Conservation (phyloP, 2,329 filamentous ascomycete genomes). For the Sporothrix humicola region DNA sequence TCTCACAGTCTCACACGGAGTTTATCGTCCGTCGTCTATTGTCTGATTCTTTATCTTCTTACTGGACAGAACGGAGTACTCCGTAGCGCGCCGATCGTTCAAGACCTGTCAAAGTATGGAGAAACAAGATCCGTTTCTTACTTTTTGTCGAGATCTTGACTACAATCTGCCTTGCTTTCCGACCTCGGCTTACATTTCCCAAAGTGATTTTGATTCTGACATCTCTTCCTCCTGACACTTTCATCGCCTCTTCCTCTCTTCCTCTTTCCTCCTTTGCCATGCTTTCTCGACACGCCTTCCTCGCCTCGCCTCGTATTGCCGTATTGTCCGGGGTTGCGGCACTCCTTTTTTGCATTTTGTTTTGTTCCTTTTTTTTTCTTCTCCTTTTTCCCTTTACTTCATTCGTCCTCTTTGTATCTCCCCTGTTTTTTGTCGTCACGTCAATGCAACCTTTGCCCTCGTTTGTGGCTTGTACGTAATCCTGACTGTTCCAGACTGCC, state of each 20-base stretch:
- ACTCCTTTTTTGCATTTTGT: not conserved
- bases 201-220: not conserved
- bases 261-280: not conserved
- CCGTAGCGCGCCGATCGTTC: not conserved
- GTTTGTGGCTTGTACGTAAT: not conserved
- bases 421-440: not conserved
- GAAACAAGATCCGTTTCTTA: too few species aligned
- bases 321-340: not conserved
- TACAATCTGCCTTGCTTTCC: not conserved
- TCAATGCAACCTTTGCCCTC: not conserved
- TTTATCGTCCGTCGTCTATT: too few species aligned
- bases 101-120: too few species aligned
- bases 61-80: not conserved
- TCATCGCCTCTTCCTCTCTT: not conserved
- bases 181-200: conserved; percentile 6
- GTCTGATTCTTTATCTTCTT: too few species aligned
- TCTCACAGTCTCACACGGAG: not conserved
- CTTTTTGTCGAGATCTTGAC: not conserved
- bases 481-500: not conserved
- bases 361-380: not conserved
- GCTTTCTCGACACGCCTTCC: too few species aligned
- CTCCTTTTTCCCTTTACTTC: not conserved
- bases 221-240: not conserved
- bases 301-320: not conserved
- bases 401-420: not conserved